phyloP scores from a whole-genome alignment of 257 asterid species.

The Solanum chmielewskii region DNA sequence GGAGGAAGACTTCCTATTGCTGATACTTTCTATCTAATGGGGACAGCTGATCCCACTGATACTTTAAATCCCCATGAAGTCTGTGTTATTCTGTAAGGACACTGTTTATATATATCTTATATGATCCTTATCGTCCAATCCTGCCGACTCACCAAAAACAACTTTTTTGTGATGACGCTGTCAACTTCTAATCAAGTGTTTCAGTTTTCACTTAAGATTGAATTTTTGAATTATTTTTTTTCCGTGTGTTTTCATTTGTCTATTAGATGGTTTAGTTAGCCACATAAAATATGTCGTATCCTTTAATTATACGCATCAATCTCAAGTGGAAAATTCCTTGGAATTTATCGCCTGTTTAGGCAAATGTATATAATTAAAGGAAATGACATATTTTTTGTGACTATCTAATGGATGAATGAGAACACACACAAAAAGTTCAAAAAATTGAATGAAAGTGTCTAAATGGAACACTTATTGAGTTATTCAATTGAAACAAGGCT shows the following conservation, averaged over 20 bases:
- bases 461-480: not conserved
- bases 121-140: not conserved
- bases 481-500: not conserved
- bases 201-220: not conserved
- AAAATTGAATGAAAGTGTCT: not conserved
- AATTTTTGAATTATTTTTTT: not conserved
- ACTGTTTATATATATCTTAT: not conserved
- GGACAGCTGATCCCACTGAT: conserved; percentile 84
- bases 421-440: not conserved
- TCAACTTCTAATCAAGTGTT: not conserved
- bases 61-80: conserved; percentile 50
- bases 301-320: not conserved
- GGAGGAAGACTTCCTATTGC: conserved; percentile 56
- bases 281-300: not conserved
- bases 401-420: not conserved
- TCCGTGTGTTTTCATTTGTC: not conserved
- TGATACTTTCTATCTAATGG: conserved; percentile 80
- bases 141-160: not conserved
- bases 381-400: not conserved
- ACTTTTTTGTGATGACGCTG: not conserved
- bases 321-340: not conserved
- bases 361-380: not conserved
- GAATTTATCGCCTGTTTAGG: not conserved
- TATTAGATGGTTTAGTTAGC: not conserved
- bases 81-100: conserved; percentile 71